A percentile compares a stretch with the other conserved stretches of the same genome.
Conservation (phyloP, 176 grass and related monocot species). For the Saccharum officinarum region DNA sequence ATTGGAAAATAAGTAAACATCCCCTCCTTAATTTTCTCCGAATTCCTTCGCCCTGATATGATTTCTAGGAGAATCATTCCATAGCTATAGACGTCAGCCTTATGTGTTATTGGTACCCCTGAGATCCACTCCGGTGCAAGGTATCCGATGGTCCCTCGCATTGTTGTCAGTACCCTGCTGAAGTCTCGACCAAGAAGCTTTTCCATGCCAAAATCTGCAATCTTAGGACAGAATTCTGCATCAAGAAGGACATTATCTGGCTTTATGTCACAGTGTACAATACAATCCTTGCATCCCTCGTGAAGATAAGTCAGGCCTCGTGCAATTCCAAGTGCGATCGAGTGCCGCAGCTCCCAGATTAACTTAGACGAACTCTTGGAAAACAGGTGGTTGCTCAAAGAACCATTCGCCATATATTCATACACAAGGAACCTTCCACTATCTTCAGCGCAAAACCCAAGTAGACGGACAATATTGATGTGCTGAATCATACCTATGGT, state of each 20-base stretch:
- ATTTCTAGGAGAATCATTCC: slow-evolving; percentile 44
- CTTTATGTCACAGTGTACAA: slow-evolving; percentile 33
- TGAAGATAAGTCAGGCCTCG: slow-evolving; percentile 50
- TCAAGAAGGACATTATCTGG: slow-evolving; percentile 40
- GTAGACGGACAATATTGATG: slow-evolving; percentile 39
- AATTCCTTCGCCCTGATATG: slow-evolving; percentile 42
- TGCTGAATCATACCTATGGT: slow-evolving; percentile 54
- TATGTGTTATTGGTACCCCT: slow-evolving; percentile 36
- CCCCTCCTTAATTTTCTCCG: background rate
- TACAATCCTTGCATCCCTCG: slow-evolving; percentile 37
- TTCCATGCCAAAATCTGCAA: slow-evolving; percentile 40
- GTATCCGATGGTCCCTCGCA: slow-evolving; percentile 44
- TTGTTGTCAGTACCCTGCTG: slow-evolving; percentile 39
- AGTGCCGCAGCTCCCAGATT: slow-evolving; percentile 33
- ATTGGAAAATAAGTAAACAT: slow-evolving; percentile 34
- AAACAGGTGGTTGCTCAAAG: slow-evolving; percentile 35
- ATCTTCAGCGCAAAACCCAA: slow-evolving; percentile 38
- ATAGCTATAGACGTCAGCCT: slow-evolving; percentile 45
- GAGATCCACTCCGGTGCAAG: slow-evolving; percentile 45
- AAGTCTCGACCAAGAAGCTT: slow-evolving; percentile 31
- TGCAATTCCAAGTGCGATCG: slow-evolving; percentile 26
- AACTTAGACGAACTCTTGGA: background rate
- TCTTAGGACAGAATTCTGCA: slow-evolving; percentile 26
- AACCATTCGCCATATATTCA: slow-evolving; percentile 46
- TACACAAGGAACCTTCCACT: slow-evolving; percentile 33